phyloP scores from a whole-genome alignment of 78 protist species.

The Dictyostelium citrinum region DNA sequence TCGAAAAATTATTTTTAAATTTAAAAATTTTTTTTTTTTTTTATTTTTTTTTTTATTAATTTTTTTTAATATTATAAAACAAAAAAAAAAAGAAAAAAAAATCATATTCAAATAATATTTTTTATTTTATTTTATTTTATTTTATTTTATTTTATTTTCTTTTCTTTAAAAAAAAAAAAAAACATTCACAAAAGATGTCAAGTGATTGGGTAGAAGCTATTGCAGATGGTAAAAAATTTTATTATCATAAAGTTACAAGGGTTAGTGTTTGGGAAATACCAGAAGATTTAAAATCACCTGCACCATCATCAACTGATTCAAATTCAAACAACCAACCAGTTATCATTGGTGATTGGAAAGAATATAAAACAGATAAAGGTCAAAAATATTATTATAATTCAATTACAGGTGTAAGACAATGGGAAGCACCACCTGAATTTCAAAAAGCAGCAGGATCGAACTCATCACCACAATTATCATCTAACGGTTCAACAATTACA shows the following conservation, averaged over 20 bases:
- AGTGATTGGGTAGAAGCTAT: slow-evolving; percentile 38
- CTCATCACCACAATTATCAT: not conserved
- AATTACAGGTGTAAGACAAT: slow-evolving; percentile 20
- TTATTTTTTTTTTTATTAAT: not conserved
- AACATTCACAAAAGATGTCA: too few relatives aligned
- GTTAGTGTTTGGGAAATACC: slow-evolving; percentile 63
- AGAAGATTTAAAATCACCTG: slow-evolving; percentile 10
- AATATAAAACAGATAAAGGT: slow-evolving; percentile 47
- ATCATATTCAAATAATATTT: too few relatives aligned
- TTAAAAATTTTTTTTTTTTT: not conserved
- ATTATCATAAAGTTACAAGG: slow-evolving; percentile 35
- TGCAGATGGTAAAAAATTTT: slow-evolving; percentile 52
- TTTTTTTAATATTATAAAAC: too few relatives aligned
- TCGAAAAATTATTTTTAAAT: too few relatives aligned
- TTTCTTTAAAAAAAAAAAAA: too few relatives aligned
- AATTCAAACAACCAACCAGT: not conserved
- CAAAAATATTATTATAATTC: slow-evolving; percentile 55
- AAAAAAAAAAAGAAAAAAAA: too few relatives aligned
- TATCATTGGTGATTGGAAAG: slow-evolving; percentile 10
- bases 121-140: too few relatives aligned
- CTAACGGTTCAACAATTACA: not conserved
- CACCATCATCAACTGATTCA: not conserved
- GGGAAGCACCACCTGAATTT: slow-evolving; percentile 31
- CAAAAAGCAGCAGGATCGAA: not conserved
- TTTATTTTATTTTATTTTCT: too few relatives aligned